These are phyloP conservation scores for Geranium brycei DNA, from an alignment of 345 rosid genomes.

Conservation along the genomic window DNA sequence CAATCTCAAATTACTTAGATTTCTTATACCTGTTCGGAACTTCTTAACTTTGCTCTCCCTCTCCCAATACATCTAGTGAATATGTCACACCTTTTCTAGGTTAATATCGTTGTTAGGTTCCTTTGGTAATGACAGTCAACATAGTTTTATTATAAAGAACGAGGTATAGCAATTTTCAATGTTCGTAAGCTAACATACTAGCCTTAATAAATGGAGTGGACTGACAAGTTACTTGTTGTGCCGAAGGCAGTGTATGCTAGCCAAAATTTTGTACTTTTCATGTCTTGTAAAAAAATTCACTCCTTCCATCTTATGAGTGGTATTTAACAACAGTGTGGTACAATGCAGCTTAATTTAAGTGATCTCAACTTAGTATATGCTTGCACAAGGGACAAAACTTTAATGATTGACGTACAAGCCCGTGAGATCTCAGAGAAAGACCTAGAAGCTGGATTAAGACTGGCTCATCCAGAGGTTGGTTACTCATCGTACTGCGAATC, in stretches of 20 bases:
- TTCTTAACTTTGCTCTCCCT: background rate
- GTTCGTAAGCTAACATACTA: background rate
- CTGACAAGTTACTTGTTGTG: background rate
- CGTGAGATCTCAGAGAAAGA: slow-evolving; percentile 78
- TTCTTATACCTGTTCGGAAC: background rate
- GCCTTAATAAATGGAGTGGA: background rate
- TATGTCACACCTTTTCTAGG: background rate
- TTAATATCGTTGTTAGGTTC: background rate
- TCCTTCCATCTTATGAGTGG: slow-evolving; percentile 11
- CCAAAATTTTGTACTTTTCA: background rate
- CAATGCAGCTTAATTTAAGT: slow-evolving; percentile 71
- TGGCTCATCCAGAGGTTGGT: slow-evolving; percentile 98
- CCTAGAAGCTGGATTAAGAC: slow-evolving; percentile 72
- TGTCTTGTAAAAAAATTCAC: background rate
- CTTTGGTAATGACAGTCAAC: background rate
- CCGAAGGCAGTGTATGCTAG: background rate
- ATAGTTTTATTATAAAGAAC: background rate
- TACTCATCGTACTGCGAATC: slow-evolving; percentile 8
- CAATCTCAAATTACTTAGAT: background rate
- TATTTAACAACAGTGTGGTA: slow-evolving; percentile 7
- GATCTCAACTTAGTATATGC: slow-evolving; percentile 91
- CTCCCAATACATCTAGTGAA: background rate
- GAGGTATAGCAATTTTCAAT: background rate
- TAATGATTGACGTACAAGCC: slow-evolving; percentile 96
- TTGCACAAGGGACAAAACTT: slow-evolving; percentile 81